These are phyloP conservation scores for Pseudogymnoascus sp. DNA, from an alignment of 2,329 filamentous ascomycete genomes.

Conservation along the genomic window DNA sequence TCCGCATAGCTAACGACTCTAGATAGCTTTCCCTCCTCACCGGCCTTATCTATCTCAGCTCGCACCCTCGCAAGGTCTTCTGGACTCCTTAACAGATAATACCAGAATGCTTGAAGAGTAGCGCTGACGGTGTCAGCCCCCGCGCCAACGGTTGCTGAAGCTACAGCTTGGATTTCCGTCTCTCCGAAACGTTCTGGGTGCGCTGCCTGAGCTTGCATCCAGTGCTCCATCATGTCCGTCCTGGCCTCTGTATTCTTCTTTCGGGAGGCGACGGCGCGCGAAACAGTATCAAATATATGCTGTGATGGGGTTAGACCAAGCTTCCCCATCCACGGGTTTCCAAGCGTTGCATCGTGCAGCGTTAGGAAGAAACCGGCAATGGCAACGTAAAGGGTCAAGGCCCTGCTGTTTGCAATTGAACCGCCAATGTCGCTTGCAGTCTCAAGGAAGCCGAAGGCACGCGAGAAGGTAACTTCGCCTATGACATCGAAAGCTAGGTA, in stretches of 20 bases:
- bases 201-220: constrained; percentile 28
- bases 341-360: constrained; percentile 30
- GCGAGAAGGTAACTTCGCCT: constrained; percentile 23
- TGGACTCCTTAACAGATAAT: constrained; percentile 28
- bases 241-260: constrained; percentile 28
- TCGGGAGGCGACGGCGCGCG: constrained; percentile 27
- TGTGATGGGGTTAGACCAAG: constrained; percentile 30
- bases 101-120: constrained; percentile 31
- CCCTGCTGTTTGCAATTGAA: constrained; percentile 30
- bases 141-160: constrained; percentile 31
- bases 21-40: constrained; percentile 12
- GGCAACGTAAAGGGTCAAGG: constrained; percentile 27
- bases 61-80: constrained; percentile 20
- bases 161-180: constrained; percentile 29
- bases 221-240: constrained; percentile 32
- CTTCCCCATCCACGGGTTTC: constrained; percentile 32
- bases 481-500: constrained; percentile 26
- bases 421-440: constrained; percentile 27
- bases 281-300: constrained; percentile 33
- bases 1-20: constrained; percentile 22
- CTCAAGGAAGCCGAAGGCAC: constrained; percentile 24
- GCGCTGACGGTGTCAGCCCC: constrained; percentile 33
- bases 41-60: constrained; percentile 20
- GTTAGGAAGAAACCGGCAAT: constrained; percentile 30
- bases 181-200: constrained; percentile 30